A percentile compares a stretch with the other conserved stretches of the same genome.
Conservation (phyloP, 805 yeast genomes). For the Myxozyma udenii region DNA sequence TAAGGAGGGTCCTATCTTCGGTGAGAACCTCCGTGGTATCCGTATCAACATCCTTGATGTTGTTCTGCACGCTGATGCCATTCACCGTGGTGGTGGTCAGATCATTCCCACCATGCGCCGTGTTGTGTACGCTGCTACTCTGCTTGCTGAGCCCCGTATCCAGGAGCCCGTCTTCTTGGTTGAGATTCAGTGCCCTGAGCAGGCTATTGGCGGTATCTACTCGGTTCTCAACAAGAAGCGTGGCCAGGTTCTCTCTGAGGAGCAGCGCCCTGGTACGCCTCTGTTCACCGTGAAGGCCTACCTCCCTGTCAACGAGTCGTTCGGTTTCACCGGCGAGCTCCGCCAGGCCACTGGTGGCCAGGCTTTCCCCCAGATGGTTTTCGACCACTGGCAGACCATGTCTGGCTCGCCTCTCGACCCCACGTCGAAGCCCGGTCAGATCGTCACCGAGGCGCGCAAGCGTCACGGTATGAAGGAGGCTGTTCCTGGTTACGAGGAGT, state of each 20-base stretch:
- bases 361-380: conserved; percentile 99
- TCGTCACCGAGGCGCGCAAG: conserved; percentile 72
- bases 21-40: conserved; percentile 93
- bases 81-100: conserved; percentile 99
- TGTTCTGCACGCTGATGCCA: conserved; percentile 99
- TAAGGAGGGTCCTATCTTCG: conserved; percentile 98
- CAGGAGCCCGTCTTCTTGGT: conserved; percentile 99
- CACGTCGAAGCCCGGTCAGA: conserved; percentile 64
- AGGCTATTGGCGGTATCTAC: conserved; percentile 99
- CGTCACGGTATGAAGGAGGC: conserved; percentile 95
- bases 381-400: conserved; percentile 96
- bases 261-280: conserved; percentile 99
- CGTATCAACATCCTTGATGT: conserved; percentile 98
- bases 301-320: conserved; percentile 99
- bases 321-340: conserved; percentile 99
- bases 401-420: conserved; percentile 91
- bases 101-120: conserved; percentile 99
- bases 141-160: conserved; percentile 97
- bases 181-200: conserved; percentile 99
- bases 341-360: conserved; percentile 99
- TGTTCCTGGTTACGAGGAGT: conserved; percentile 99
- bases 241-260: conserved; percentile 99
- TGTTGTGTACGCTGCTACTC: conserved; percentile 96
- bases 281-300: conserved; percentile 99
- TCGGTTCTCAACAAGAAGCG: conserved; percentile 95